Percentiles rank a stretch among this genome's conserved stretches.
phyloP scores from a whole-genome alignment of 805 yeast species.

The Saturnispora hagleri region DNA sequence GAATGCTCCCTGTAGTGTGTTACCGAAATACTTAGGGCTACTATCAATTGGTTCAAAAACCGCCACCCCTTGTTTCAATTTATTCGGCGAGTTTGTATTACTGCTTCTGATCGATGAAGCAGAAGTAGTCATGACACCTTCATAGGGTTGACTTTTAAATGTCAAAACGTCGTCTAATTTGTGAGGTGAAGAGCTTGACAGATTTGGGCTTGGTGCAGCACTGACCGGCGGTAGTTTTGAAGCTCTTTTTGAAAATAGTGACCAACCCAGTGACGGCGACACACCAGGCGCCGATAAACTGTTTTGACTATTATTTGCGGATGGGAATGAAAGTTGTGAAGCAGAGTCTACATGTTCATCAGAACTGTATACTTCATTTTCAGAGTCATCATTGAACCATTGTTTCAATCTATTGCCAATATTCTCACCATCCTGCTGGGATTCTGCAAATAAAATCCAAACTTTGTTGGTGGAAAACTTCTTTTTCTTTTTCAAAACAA shows the following conservation, averaged over 20 bases:
- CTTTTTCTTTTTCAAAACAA: conserved; percentile 22
- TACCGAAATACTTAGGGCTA: conserved; percentile 45
- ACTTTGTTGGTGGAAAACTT: conserved; percentile 25
- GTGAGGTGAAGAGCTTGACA: conserved; percentile 18
- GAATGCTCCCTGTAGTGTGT: conserved; percentile 45
- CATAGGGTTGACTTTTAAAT: conserved; percentile 28
- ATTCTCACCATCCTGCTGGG: conserved; percentile 46
- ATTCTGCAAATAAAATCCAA: conserved; percentile 63
- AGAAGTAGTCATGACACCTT: conserved; percentile 14
- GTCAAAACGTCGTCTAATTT: conserved; percentile 18
- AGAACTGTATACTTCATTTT: background rate
- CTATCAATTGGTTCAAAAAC: conserved; percentile 14
- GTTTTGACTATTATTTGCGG: background rate
- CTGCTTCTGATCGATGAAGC: background rate
- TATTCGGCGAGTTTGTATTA: conserved; percentile 6
- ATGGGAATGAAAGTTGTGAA: background rate
- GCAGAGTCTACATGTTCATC: background rate
- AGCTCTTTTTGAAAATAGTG: conserved; percentile 2
- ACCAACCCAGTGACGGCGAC: conserved; percentile 4
- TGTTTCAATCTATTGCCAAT: conserved; percentile 16
- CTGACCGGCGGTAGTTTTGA: conserved; percentile 35
- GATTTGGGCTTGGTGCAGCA: conserved; percentile 30
- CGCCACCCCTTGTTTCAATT: background rate
- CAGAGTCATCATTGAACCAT: conserved; percentile 14
- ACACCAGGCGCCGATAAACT: background rate